Base-by-base conservation (phyloP, 768 basidiomycete genomes). In the Tubosaeta sp. region DNA sequence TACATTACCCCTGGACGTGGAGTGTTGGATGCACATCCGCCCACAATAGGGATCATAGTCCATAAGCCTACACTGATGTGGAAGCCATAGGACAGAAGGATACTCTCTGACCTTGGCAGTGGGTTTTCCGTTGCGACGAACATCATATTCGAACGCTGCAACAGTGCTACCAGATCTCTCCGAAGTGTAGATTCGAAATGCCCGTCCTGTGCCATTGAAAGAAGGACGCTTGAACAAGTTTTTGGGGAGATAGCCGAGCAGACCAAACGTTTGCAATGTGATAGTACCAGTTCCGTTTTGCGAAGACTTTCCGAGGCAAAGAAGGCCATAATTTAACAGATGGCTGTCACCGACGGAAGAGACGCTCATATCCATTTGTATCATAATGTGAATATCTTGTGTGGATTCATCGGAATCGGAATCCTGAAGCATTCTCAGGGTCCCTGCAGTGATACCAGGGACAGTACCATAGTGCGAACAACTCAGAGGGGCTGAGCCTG, bases 11-110 rank as follows among this genome's bases (percentile, higher is more conserved):
- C 31, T 48, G n/a, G 35, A 13, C 50, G 39, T 32, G 11, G 4
- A 0, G 19, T 11, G 45, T 33, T 14, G 45, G 4, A 65, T 10
- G 29, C 54, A 62, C n/a, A 63, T 38, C 32, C 57, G 52, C 1
- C 62, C 63, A 0, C 43, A 52, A 48, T 65, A 65, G 4, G 57
- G 53, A 48, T 63, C 63, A 34, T 59, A 65, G 45, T 65, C 59
- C 33, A 38, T 22, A 8, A 65, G 25, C 12, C 16, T 19, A 13
- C 44, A 44, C 1, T 22, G 10, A 6, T 39, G 13, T 12, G 56
- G 35, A 29, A 29, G 27, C 27, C 27, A 27, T 6, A 53, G 26
- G n/a, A 56, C 38, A 9, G 3, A 51, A 27, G 43, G 44, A 26
- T 62, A 54, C 6, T 62, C 45, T 0, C 34, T 11, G 17, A 48